Conservation (phyloP, 2,329 filamentous ascomycete species). For the Apiospora aurea region DNA sequence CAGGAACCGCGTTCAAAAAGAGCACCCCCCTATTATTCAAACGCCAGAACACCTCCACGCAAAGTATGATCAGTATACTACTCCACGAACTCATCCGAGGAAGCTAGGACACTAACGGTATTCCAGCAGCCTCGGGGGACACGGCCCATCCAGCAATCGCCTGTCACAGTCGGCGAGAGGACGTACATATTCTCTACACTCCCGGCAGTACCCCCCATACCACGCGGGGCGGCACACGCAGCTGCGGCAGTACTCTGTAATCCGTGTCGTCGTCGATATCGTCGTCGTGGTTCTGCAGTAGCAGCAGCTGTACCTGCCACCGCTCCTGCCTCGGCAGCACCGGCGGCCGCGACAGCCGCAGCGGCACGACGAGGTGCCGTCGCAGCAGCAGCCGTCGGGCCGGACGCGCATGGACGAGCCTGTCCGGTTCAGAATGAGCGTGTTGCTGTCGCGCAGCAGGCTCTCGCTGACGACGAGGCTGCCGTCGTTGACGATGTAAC, state of each 20-base stretch:
- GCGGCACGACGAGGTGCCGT: neutral
- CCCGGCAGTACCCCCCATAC: constrained; percentile 6
- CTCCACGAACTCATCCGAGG: too few species aligned
- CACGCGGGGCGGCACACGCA: neutral
- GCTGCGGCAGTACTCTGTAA: neutral
- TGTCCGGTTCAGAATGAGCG: constrained; percentile 39
- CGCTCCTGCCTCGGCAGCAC: neutral
- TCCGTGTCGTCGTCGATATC: neutral
- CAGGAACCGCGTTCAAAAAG: too few species aligned
- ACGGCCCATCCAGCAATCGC: neutral
- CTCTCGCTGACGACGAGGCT: constrained; percentile 35
- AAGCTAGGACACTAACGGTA: neutral
- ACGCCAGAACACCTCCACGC: too few species aligned
- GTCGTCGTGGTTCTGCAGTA: neutral
- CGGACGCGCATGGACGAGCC: constrained; percentile 34
- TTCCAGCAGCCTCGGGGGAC: neutral
- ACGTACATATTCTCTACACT: neutral
- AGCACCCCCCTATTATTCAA: too few species aligned
- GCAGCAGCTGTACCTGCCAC: neutral
- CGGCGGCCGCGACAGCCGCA: constrained; percentile 14
- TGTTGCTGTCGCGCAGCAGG: constrained; percentile 32
- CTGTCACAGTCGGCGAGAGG: neutral
- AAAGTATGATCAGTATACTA: too few species aligned
- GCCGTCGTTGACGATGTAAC: constrained; percentile 40
- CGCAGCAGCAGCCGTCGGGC: constrained; percentile 14